Evolutionary conservation across 2,329 filamentous ascomycete species (phyloP), one percentile per base, ranked within the genome.

Genomic region (Dothistroma pini): DNA sequence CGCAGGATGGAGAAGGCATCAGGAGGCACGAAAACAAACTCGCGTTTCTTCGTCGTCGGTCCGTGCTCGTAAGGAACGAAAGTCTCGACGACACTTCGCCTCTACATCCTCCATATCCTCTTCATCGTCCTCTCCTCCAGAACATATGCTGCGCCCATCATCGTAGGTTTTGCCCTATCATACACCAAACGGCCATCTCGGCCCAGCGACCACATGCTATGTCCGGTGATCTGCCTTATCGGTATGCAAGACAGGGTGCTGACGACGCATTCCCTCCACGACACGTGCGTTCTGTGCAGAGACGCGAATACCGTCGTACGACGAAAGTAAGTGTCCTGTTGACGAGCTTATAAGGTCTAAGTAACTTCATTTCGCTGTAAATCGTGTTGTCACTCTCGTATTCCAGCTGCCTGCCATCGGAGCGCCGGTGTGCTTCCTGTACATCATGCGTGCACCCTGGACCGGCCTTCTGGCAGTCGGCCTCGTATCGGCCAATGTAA

Each of bases 251-350:
- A 31, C 25, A 11, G 35, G 51, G 31, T 29, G 51, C 51, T 53
- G 51, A 53, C 51, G 51, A 53, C 25, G 51, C 51, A 25, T 21
- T 22, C 14, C 1, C 51, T 21, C 51, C 51, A 53, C 51, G 1
- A 32, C 12, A 29, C 25, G 25, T 29, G 6, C 25, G 31, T 31
- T 16, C 16, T 29, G 31, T 53, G 12, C 31, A 35, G 12, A 9
- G 25, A 53, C 51, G 31, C 51, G 51, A 53, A n/a, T 32, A 29
- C 2, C 49, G 49, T 52, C 21, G 49, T n/a, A 52, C 49, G 49
- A 52, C 49, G 12, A 22, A 5, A 12, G 9, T 38, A 38, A 12
- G 16, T 38, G n/a, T 12, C 35, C 3, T 16, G 7, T 38, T 5
- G 4, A 11, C 35, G 35, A 38, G 8, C 2, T 5, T 4, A 38